Evolutionary conservation across 2,329 filamentous ascomycete species (phyloP).

Genomic region (Fusarium sp.): DNA sequence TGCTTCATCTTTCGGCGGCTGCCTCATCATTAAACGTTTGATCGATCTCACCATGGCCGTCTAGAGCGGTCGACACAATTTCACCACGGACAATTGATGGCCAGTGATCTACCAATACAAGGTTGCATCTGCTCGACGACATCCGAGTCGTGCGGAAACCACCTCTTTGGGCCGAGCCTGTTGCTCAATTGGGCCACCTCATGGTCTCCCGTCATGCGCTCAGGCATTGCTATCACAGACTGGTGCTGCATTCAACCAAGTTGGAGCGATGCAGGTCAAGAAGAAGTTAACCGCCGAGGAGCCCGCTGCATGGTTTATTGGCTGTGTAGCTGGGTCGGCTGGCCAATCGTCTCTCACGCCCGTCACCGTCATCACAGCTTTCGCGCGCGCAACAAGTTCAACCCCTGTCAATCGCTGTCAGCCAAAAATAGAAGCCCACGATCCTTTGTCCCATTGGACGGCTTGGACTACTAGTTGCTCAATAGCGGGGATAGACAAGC

Average conservation of each 20-base stretch:
- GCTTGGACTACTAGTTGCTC: slow-evolving; percentile 27
- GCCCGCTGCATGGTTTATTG: slow-evolving; percentile 34
- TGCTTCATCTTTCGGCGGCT: background rate
- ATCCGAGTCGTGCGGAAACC: slow-evolving; percentile 22
- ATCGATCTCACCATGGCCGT: slow-evolving; percentile 32
- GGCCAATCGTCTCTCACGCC: slow-evolving; percentile 43
- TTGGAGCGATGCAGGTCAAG: slow-evolving; percentile 29
- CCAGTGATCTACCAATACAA: background rate
- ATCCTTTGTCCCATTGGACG: slow-evolving; percentile 47
- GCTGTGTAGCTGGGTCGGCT: slow-evolving; percentile 15
- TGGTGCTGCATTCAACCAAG: slow-evolving; percentile 15
- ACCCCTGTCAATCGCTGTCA: slow-evolving; percentile 40
- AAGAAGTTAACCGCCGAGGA: slow-evolving; percentile 42
- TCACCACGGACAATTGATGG: slow-evolving; percentile 1
- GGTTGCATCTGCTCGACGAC: slow-evolving; percentile 11
- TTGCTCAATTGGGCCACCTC: slow-evolving; percentile 38
- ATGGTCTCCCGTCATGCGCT: slow-evolving; percentile 40
- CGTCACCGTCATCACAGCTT: slow-evolving; percentile 36
- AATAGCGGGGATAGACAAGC: slow-evolving; percentile 36
- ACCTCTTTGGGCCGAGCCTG: slow-evolving; percentile 26
- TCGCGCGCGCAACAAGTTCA: slow-evolving; percentile 52
- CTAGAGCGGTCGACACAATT: slow-evolving; percentile 11
- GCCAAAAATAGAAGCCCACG: slow-evolving; percentile 50
- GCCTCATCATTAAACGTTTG: slow-evolving; percentile 12
- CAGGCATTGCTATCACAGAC: slow-evolving; percentile 39